Percentiles rank a stretch among this genome's conserved stretches.
Conservation (phyloP, 257 asterid species). For the Lycium barbarum region DNA sequence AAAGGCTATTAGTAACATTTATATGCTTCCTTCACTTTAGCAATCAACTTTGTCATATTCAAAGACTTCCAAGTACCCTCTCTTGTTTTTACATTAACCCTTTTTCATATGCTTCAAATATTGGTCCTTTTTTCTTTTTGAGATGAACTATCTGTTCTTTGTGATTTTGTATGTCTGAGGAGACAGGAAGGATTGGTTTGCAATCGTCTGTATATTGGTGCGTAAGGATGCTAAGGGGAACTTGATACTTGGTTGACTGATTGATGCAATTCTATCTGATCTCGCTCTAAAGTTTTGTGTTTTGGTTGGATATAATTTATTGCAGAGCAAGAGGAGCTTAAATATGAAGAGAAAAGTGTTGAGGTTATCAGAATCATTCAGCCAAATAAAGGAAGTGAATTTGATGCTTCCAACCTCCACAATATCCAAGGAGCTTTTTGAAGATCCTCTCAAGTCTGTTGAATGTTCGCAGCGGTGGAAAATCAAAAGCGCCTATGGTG, state of each 20-base stretch:
- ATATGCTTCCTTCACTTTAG: not conserved
- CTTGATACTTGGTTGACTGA: not conserved
- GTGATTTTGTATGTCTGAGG: not conserved
- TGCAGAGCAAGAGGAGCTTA: slow-evolving; percentile 74
- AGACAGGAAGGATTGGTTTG: not conserved
- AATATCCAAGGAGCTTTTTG: slow-evolving; percentile 71
- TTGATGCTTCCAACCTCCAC: slow-evolving; percentile 77
- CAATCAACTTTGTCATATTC: not conserved
- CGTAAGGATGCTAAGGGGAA: not conserved
- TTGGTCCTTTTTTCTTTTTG: not conserved
- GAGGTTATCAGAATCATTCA: slow-evolving; percentile 71
- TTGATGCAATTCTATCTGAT: not conserved
- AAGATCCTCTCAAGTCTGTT: slow-evolving; percentile 76
- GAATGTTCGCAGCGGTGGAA: slow-evolving; percentile 87
- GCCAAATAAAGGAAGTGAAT: slow-evolving; percentile 77
- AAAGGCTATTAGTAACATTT: not conserved
- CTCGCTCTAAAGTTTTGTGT: not conserved
- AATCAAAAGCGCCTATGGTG: slow-evolving; percentile 71
- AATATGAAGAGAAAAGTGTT: slow-evolving; percentile 89
- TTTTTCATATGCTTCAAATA: not conserved
- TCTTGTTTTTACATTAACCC: not conserved
- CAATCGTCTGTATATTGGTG: not conserved
- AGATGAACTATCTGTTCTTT: slow-evolving; percentile 9
- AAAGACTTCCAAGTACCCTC: not conserved
- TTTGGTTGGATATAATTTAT: slow-evolving; percentile 13